Conservation (phyloP, 108 stramenopile genomes). For the Cyclotella distinguenda region DNA sequence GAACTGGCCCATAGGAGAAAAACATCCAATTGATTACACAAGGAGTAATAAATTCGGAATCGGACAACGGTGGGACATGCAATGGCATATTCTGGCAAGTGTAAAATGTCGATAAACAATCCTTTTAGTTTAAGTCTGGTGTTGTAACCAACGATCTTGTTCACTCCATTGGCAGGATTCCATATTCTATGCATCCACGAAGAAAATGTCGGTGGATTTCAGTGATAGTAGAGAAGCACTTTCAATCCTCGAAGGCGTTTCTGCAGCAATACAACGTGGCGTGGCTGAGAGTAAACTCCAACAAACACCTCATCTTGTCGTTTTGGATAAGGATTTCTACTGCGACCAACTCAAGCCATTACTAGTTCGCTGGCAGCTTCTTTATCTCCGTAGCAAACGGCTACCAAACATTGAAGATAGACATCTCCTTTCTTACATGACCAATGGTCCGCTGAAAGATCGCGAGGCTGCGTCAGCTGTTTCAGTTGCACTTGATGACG, state of each 20-base stretch:
- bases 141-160: too few species aligned
- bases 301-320: constrained; percentile 90
- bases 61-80: constrained; percentile 94
- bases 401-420: constrained; percentile 90
- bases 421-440: constrained; percentile 90
- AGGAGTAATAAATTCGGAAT: constrained; percentile 77
- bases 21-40: constrained; percentile 97
- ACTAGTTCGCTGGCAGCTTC: constrained; percentile 94
- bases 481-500: constrained; percentile 91
- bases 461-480: constrained; percentile 77
- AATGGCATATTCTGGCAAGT: constrained; percentile 85
- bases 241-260: constrained; percentile 79
- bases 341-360: constrained; percentile 83
- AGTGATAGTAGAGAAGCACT: constrained; percentile 85
- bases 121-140: background rate
- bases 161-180: constrained; percentile 50
- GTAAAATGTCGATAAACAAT: constrained; percentile 9
- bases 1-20: constrained; percentile 98
- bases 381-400: constrained; percentile 90
- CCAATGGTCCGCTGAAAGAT: constrained; percentile 83
- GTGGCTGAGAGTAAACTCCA: constrained; percentile 81
- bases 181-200: constrained; percentile 68
- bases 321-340: constrained; percentile 90
- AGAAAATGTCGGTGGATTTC: constrained; percentile 88
- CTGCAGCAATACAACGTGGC: constrained; percentile 80